A percentile compares a stretch with the other conserved stretches of the same genome.
These are phyloP conservation scores for Epichloe uncinata DNA, from an alignment of 2,329 filamentous ascomycete genomes.

Conservation along the genomic window DNA sequence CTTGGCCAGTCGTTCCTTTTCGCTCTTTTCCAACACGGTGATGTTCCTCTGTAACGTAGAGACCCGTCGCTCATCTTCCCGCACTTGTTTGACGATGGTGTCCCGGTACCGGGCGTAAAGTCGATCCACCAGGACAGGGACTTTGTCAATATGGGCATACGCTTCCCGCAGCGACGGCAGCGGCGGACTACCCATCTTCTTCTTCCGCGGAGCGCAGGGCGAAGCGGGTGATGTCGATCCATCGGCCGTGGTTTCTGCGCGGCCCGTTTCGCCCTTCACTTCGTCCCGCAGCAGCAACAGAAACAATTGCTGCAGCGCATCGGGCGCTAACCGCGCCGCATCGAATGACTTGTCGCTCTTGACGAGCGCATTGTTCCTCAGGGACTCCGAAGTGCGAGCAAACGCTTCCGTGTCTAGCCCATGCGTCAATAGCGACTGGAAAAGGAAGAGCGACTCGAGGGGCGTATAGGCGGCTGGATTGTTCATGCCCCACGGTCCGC, in stretches of 20 bases:
- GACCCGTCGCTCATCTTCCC: constrained; percentile 59
- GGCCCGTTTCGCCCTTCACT: constrained; percentile 36
- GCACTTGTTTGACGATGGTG: constrained; percentile 54
- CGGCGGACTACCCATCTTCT: constrained; percentile 56
- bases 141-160: constrained; percentile 49
- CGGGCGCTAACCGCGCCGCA: constrained; percentile 57
- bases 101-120: constrained; percentile 66
- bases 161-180: constrained; percentile 54
- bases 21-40: constrained; percentile 45
- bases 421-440: constrained; percentile 61
- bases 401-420: constrained; percentile 56
- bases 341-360: constrained; percentile 60
- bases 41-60: constrained; percentile 54
- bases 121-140: constrained; percentile 57
- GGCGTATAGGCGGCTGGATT: constrained; percentile 56
- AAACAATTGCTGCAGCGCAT: constrained; percentile 69
- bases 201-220: too few relatives aligned
- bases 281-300: constrained; percentile 65
- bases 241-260: constrained; percentile 19
- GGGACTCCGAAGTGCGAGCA: constrained; percentile 55
- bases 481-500: constrained; percentile 43
- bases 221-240: constrained; percentile 38
- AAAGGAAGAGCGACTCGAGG: constrained; percentile 75
- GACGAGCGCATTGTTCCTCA: constrained; percentile 62
- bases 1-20: constrained; percentile 23